These are phyloP conservation scores for Leccinum subgranulosum DNA, from an alignment of 768 basidiomycete species.

Conservation along the genomic window DNA sequence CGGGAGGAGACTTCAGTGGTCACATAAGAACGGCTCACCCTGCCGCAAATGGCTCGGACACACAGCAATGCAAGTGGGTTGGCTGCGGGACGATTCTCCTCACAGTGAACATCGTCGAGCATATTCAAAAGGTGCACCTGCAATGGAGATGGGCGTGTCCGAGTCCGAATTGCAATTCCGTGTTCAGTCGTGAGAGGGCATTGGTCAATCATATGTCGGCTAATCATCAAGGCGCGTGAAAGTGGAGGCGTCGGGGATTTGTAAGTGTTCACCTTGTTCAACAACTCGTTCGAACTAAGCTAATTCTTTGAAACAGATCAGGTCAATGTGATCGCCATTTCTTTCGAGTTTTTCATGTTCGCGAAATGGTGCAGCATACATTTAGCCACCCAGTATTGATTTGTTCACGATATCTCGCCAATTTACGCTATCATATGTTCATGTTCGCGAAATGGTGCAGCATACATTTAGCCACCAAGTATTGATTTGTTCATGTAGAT, in stretches of 20 bases:
- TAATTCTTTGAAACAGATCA: background rate
- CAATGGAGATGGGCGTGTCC: conserved; percentile 20
- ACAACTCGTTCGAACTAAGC: background rate
- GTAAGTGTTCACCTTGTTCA: background rate
- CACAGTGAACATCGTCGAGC: conserved; percentile 8
- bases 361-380: background rate
- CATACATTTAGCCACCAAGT: no score
- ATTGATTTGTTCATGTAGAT: background rate
- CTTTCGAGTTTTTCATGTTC: no score
- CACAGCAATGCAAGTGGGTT: conserved; percentile 14
- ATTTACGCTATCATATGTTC: background rate
- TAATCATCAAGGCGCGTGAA: no score
- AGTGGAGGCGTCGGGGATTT: background rate
- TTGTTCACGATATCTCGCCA: background rate
- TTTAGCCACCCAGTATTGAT: no score
- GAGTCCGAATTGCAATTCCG: conserved; percentile 5
- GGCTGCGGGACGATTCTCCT: conserved; percentile 4
- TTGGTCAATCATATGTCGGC: no score
- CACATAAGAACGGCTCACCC: no score
- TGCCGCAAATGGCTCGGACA: no score
- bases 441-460: background rate
- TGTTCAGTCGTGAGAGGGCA: no score
- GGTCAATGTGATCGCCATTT: background rate
- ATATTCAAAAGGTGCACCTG: conserved; percentile 24
- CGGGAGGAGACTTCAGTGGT: conserved; percentile 12